These are phyloP conservation scores for Arthroderma sp. DNA, from an alignment of 2,329 filamentous ascomycete genomes.

Conservation along the genomic window DNA sequence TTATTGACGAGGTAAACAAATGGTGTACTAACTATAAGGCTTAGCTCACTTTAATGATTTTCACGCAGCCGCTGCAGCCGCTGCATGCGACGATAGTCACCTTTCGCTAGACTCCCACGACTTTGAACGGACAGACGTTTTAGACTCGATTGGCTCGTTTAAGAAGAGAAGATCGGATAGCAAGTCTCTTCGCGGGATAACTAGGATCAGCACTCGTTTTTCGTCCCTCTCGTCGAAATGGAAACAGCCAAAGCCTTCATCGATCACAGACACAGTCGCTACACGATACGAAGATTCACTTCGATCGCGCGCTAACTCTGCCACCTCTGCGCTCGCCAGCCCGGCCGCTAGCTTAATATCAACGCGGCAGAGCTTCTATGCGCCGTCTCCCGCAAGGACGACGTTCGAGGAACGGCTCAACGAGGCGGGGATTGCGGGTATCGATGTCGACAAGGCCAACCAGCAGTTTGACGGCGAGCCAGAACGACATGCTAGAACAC, in stretches of 20 bases:
- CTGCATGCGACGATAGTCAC: conserved; percentile 22
- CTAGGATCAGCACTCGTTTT: conserved; percentile 56
- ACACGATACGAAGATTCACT: conserved; percentile 23
- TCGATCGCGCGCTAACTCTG: conserved; percentile 33
- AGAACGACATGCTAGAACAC: conserved; percentile 62
- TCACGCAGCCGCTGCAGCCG: conserved; percentile 17
- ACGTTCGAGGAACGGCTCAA: conserved; percentile 45
- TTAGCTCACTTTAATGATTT: conserved; percentile 29
- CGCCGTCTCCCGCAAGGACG: conserved; percentile 52
- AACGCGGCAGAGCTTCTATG: conserved; percentile 42
- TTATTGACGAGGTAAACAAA: not conserved
- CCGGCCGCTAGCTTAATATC: conserved; percentile 26
- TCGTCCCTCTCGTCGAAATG: conserved; percentile 55
- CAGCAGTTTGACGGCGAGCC: conserved; percentile 40
- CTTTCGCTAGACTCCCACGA: conserved; percentile 23
- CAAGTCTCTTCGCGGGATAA: conserved; percentile 38
- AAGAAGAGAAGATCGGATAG: conserved; percentile 44
- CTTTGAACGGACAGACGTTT: conserved; percentile 49
- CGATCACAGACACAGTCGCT: conserved; percentile 25
- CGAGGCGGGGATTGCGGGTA: conserved; percentile 39
- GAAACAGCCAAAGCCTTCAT: conserved; percentile 23
- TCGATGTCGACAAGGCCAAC: conserved; percentile 45
- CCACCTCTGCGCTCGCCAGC: conserved; percentile 30
- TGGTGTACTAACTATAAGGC: conserved; percentile 6
- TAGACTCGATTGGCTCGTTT: conserved; percentile 44